These are phyloP conservation scores for Claviceps capensis DNA, from an alignment of 2,329 filamentous ascomycete species.

Conservation along the genomic window DNA sequence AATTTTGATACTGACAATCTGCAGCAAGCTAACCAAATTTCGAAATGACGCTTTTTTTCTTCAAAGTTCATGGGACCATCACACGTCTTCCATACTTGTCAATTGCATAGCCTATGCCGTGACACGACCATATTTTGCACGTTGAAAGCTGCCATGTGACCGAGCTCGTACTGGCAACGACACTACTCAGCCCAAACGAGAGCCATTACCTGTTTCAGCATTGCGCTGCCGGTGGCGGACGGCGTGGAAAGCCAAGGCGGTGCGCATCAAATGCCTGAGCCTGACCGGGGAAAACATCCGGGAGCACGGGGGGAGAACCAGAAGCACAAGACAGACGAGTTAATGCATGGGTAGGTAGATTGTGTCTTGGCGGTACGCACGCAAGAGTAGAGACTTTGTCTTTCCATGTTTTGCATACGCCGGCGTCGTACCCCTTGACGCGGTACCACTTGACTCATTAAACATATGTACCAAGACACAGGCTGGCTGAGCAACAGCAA, in stretches of 20 bases:
- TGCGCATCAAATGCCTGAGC: neutral
- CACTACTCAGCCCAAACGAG: neutral
- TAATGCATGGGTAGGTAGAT: neutral
- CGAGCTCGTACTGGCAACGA: neutral
- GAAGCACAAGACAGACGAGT: neutral
- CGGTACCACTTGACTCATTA: neutral
- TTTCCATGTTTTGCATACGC: too few relatives aligned
- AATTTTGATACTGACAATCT: too few relatives aligned
- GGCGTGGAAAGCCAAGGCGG: neutral
- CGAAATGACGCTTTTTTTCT: too few relatives aligned
- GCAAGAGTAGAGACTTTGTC: too few relatives aligned
- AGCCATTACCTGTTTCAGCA: neutral
- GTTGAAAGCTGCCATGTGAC: constrained; percentile 1
- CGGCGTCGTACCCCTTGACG: neutral
- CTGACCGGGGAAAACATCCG: neutral
- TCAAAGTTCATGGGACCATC: too few relatives aligned
- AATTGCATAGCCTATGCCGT: neutral
- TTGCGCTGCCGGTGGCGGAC: neutral
- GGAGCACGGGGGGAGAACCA: neutral
- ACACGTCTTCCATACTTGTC: neutral
- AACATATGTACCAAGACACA: neutral
- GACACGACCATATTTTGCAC: constrained; percentile 1
- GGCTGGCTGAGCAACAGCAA: too few relatives aligned
- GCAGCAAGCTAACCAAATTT: too few relatives aligned
- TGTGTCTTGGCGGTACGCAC: neutral